Conservation (phyloP, 2,329 filamentous ascomycete genomes). For the Paecilomyces sp. region DNA sequence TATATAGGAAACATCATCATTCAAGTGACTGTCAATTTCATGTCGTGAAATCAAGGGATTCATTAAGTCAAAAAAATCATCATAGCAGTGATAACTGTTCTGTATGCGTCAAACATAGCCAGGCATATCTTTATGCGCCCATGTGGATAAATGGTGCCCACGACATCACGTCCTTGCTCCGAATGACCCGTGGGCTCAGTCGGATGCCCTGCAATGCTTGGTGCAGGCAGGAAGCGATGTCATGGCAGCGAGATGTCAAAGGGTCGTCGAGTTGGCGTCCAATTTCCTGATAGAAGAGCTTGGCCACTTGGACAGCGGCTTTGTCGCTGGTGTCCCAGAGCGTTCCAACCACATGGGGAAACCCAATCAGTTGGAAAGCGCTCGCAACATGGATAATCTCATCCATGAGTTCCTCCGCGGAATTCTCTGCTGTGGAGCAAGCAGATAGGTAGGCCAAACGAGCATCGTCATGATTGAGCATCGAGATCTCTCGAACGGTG, state of each 20-base stretch:
- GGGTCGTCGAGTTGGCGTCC: neutral
- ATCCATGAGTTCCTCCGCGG: slow-evolving; percentile 14
- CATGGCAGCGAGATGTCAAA: neutral
- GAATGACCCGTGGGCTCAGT: neutral
- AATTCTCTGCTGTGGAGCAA: slow-evolving; percentile 28
- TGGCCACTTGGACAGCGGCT: slow-evolving; percentile 16
- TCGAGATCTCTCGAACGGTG: neutral
- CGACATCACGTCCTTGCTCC: neutral
- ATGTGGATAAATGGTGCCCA: neutral
- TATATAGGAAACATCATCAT: neutral
- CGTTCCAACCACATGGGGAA: slow-evolving; percentile 25
- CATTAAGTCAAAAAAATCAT: neutral
- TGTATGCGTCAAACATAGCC: neutral
- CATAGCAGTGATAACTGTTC: neutral
- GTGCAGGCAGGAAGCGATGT: neutral
- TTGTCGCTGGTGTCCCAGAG: slow-evolving; percentile 22
- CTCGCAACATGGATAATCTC: slow-evolving; percentile 29
- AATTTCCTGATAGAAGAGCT: neutral
- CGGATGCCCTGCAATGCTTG: neutral
- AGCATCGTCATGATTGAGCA: slow-evolving; percentile 3
- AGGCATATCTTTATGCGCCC: neutral
- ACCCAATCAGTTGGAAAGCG: slow-evolving; percentile 30
- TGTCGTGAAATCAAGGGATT: neutral
- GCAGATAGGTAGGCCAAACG: slow-evolving; percentile 30
- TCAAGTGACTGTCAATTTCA: neutral